Base-by-base conservation (phyloP, 352 stramenopile genomes). In the Globisporangium polare region DNA sequence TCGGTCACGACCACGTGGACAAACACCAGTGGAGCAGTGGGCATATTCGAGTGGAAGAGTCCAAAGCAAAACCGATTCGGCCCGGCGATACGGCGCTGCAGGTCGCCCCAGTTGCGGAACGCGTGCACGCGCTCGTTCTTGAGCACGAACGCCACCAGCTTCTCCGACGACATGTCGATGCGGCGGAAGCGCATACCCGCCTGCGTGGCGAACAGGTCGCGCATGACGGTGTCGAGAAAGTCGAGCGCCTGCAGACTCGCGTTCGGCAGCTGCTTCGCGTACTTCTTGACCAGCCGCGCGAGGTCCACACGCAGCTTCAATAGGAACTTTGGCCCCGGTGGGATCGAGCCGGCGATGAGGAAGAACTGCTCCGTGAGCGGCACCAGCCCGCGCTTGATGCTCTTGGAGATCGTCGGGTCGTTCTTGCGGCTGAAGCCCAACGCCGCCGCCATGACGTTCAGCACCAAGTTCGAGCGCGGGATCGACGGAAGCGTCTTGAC, bases 21-120 rank as follows among this genome's bases (percentile, higher is more conserved):
- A 62, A 95, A 93, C 24, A 90, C 83, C 0, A 95, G 63, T 12
- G 86, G 86, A 1, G 78, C 71, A 20, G 75, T 71, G 2, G 81
- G 74, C 77, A 94, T 90, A 43, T 93, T 81, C 26, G 84, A 68
- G 60, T 95, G 84, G 56, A 95, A 95, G n/a, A 95, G 72, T 1
- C 86, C 86, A 59, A 87, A 95, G 68, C 79, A 89, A 54, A 82
- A 89, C 20, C 86, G 78, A 47, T 91, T 86, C 4, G 72, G 75
- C 4, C 86, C 83, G 1, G 59, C 68, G 37, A 95, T 74, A 8
- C 86, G 79, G 3, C 77, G 80, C 39, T 80, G 64, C 17, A 95
- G 55, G 66, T 95, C 86, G 12, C 63, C 56, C 82, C 80, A 95
- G 51, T 69, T 73, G 51, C 80, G 79, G 58, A 95, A 69, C 41